phyloP scores from a whole-genome alignment of 2,329 filamentous ascomycete genomes.

The Xylariaceae sp. region DNA sequence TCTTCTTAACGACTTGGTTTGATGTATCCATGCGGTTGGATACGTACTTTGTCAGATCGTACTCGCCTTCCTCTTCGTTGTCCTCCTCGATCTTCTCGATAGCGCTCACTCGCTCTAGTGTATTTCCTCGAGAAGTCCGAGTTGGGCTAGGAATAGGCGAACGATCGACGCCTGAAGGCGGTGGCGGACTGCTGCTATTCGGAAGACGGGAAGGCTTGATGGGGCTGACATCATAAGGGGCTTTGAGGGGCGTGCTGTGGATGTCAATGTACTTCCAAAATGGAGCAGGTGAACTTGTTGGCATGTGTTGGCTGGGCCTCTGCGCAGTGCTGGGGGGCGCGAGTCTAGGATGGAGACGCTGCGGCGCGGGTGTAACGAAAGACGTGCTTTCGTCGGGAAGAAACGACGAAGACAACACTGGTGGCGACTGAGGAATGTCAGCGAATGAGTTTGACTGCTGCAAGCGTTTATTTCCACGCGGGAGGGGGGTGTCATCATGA shows the following conservation, averaged over 20 bases:
- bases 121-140: slow-evolving; percentile 33
- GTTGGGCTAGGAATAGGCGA: slow-evolving; percentile 53
- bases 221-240: slow-evolving; percentile 56
- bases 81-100: slow-evolving; percentile 30
- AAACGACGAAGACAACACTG: slow-evolving; percentile 59
- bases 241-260: slow-evolving; percentile 64
- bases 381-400: slow-evolving; percentile 56
- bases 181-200: slow-evolving; percentile 59
- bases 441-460: slow-evolving; percentile 43
- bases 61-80: slow-evolving; percentile 50
- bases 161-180: slow-evolving; percentile 42
- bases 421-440: slow-evolving; percentile 52
- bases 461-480: slow-evolving; percentile 50
- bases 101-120: slow-evolving; percentile 24
- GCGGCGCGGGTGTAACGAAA: slow-evolving; percentile 69
- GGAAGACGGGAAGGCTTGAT: slow-evolving; percentile 45
- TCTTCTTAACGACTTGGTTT: background rate
- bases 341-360: slow-evolving; percentile 67
- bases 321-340: slow-evolving; percentile 78
- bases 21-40: background rate
- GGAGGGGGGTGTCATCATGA: slow-evolving; percentile 59
- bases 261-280: slow-evolving; percentile 86
- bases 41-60: slow-evolving; percentile 56
- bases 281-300: slow-evolving; percentile 77
- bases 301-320: slow-evolving; percentile 79